Evolutionary conservation across 1,139 yeast species (phyloP).

Genomic region (Hansenula sp.): DNA sequence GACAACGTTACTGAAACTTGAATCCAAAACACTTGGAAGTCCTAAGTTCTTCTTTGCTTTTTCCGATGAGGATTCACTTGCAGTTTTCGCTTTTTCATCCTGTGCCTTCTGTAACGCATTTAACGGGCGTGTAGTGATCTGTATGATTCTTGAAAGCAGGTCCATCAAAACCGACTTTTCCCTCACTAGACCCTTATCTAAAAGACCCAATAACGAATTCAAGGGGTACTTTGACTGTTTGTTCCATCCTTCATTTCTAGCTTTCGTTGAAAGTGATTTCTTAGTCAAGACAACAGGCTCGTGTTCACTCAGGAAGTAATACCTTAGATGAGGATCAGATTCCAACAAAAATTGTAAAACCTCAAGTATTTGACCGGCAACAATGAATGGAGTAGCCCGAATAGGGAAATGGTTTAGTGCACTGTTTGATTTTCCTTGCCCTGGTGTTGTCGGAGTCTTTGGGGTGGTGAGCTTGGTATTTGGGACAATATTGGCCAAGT

Average conservation of each 20-base stretch:
- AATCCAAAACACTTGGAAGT: conserved; percentile 64
- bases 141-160: conserved; percentile 67
- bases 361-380: conserved; percentile 77
- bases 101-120: conserved; percentile 40
- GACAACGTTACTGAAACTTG: conserved; percentile 60
- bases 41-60: conserved; percentile 35
- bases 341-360: conserved; percentile 71
- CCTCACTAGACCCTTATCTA: conserved; percentile 60
- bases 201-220: conserved; percentile 58
- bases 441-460: conserved; percentile 12
- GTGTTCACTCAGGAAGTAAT: conserved; percentile 78
- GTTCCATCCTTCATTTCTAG: conserved; percentile 33
- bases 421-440: conserved; percentile 13
- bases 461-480: conserved; percentile 24
- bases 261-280: conserved; percentile 30
- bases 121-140: conserved; percentile 74
- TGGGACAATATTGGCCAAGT: conserved; percentile 5
- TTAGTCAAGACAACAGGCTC: conserved; percentile 55
- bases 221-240: conserved; percentile 65
- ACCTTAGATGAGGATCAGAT: conserved; percentile 64
- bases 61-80: conserved; percentile 5
- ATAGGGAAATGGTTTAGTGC: conserved; percentile 42
- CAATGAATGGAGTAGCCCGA: conserved; percentile 63
- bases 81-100: conserved; percentile 12
- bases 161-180: conserved; percentile 79